Evolutionary conservation across 371 early-diverging fungal species (phyloP).

Genomic region (Mortierella sp.): DNA sequence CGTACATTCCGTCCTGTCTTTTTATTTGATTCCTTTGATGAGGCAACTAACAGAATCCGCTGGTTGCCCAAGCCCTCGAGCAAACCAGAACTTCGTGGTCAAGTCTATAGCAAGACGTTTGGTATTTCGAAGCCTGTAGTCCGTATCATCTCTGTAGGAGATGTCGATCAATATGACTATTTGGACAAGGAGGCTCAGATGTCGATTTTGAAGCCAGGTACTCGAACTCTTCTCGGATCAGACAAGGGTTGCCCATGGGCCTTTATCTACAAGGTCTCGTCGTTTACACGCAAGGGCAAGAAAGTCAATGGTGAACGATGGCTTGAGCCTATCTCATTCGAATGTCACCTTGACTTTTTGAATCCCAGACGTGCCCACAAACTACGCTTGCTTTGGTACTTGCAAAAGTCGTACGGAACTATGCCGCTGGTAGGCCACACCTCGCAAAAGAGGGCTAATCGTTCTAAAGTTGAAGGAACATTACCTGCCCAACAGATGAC

Average conservation of each 20-base stretch:
- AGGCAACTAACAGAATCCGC: conserved; percentile 53
- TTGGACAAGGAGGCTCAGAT: conserved; percentile 54
- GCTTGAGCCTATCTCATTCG: conserved; percentile 53
- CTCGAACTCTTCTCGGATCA: conserved; percentile 44
- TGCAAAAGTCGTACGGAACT: conserved; percentile 46
- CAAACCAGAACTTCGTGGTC: conserved; percentile 39
- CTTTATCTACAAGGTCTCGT: conserved; percentile 53
- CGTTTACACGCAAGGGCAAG: conserved; percentile 55
- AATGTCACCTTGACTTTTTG: conserved; percentile 54
- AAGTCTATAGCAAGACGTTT: conserved; percentile 58
- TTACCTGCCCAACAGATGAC: conserved; percentile 37
- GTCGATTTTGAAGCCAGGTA: conserved; percentile 48
- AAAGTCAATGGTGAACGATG: conserved; percentile 49
- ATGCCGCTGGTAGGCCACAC: conserved; percentile 40
- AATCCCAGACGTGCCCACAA: conserved; percentile 50
- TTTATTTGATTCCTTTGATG: conserved; percentile 54
- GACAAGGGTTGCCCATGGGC: conserved; percentile 57
- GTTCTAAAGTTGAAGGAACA: conserved; percentile 49
- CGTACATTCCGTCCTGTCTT: conserved; percentile 51
- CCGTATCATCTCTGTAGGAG: conserved; percentile 54
- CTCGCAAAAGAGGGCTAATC: conserved; percentile 24
- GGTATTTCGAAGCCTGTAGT: conserved; percentile 46
- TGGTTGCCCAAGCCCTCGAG: conserved; percentile 38
- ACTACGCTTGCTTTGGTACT: conserved; percentile 47
- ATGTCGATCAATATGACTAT: conserved; percentile 53